phyloP scores from a whole-genome alignment of 495 filamentous ascomycete species.

The Lentithecium fluviatile region DNA sequence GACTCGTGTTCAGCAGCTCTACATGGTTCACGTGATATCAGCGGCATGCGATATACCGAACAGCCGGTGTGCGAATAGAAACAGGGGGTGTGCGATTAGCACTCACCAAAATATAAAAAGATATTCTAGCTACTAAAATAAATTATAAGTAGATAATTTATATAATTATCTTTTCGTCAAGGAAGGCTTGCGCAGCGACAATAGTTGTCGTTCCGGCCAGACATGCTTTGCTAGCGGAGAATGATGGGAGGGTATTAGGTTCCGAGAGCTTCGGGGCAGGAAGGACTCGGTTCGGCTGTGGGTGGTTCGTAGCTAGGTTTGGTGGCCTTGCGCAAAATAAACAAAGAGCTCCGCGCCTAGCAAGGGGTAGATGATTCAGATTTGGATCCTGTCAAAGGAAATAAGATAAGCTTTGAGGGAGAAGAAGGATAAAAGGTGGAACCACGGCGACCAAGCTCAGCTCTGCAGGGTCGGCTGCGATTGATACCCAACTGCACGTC shows the following conservation, averaged over 20 bases:
- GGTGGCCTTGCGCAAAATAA: not conserved
- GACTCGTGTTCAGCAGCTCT: too few species aligned
- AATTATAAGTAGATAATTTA: too few species aligned
- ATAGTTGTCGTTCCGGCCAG: too few species aligned
- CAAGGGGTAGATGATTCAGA: not conserved
- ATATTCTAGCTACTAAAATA: too few species aligned
- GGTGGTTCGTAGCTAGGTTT: constrained; percentile 1
- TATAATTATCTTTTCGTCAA: too few species aligned
- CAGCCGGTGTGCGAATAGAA: too few species aligned
- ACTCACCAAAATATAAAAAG: too few species aligned
- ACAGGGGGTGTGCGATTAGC: too few species aligned
- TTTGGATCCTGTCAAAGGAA: not conserved
- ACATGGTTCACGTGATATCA: too few species aligned
- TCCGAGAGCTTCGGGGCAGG: constrained; percentile 2
- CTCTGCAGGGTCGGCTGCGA: not conserved
- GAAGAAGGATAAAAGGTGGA: not conserved
- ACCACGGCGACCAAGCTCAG: not conserved
- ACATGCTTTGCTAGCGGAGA: too few species aligned
- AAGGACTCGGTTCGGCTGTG: not conserved
- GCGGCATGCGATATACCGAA: too few species aligned
- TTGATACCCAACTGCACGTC: not conserved
- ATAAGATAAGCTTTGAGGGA: not conserved
- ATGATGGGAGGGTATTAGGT: not conserved
- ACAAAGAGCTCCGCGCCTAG: not conserved
- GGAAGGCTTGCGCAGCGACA: too few species aligned